Conservation (phyloP, 768 basidiomycete species). For the Suillus decipiens region DNA sequence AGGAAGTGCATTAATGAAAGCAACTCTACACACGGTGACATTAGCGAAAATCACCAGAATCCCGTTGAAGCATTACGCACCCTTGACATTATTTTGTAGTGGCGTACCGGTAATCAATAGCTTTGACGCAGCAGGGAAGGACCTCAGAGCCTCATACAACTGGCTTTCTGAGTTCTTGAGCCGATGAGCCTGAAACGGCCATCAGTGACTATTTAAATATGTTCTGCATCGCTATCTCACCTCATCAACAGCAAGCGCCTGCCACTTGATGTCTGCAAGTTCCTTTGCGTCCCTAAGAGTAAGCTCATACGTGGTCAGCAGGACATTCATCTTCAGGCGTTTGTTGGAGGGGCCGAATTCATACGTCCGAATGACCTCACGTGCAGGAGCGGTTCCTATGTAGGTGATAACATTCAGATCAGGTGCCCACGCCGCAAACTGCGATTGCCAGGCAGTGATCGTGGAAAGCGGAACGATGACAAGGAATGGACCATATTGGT, state of each 20-base stretch:
- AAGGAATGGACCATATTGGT: conserved; percentile 95
- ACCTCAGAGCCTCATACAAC: conserved; percentile 88
- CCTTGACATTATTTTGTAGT: conserved; percentile 98
- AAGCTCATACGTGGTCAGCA: conserved; percentile 96
- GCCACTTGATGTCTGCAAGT: conserved; percentile 95
- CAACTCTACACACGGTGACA: conserved; percentile 58
- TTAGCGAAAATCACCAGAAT: conserved; percentile 13
- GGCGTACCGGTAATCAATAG: conserved; percentile 98
- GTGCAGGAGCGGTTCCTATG: conserved; percentile 84
- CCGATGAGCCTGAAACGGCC: conserved; percentile 75
- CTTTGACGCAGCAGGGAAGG: conserved; percentile 89
- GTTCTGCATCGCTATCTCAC: conserved; percentile 39
- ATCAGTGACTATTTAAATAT: conserved; percentile 16
- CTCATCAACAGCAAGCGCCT: conserved; percentile 94
- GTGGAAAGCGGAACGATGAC: conserved; percentile 98
- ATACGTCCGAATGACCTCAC: conserved; percentile 88
- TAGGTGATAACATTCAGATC: conserved; percentile 97
- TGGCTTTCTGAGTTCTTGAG: conserved; percentile 98
- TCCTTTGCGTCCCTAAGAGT: conserved; percentile 89
- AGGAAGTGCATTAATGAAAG: conserved; percentile 98
- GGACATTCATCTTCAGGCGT: conserved; percentile 94
- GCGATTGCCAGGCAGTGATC: conserved; percentile 96
- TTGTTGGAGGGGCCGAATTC: conserved; percentile 91
- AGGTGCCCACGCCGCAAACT: conserved; percentile 94
- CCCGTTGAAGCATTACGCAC: conserved; percentile 41